These are phyloP conservation scores for Didymella glomerata DNA, from an alignment of 2,329 filamentous ascomycete genomes.

Conservation along the genomic window DNA sequence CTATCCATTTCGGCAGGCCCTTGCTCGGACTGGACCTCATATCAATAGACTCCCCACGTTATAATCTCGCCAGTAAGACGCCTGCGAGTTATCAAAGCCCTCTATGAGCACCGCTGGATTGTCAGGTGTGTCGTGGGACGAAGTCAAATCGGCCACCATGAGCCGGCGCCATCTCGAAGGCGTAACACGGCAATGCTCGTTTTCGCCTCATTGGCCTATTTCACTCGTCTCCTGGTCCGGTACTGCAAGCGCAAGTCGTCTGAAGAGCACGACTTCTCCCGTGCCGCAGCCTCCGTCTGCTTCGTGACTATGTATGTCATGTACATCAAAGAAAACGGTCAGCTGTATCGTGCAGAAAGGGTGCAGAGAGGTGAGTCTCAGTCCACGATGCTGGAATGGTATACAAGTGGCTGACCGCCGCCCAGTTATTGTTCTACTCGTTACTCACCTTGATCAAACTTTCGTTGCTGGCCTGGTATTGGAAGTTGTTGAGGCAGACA, in stretches of 20 bases:
- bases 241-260: not conserved
- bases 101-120: no score
- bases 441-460: not conserved
- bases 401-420: not conserved
- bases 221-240: not conserved
- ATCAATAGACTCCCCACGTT: no score
- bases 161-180: not conserved
- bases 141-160: no score
- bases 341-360: not conserved
- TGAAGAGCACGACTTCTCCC: not conserved
- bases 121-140: no score
- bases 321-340: not conserved
- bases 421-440: not conserved
- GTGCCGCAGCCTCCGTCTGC: not conserved
- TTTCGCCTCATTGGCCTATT: no score
- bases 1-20: not conserved
- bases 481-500: not conserved
- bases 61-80: no score
- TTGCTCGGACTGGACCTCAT: not conserved
- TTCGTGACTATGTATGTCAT: not conserved
- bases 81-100: no score
- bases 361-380: slow-evolving; percentile 1
- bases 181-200: not conserved
- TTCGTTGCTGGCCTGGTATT: not conserved
- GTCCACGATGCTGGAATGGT: not conserved